A percentile compares a stretch with the other conserved stretches of the same genome.
phyloP scores from a whole-genome alignment of 441 rosid species.

The Populus trichocarpa region DNA sequence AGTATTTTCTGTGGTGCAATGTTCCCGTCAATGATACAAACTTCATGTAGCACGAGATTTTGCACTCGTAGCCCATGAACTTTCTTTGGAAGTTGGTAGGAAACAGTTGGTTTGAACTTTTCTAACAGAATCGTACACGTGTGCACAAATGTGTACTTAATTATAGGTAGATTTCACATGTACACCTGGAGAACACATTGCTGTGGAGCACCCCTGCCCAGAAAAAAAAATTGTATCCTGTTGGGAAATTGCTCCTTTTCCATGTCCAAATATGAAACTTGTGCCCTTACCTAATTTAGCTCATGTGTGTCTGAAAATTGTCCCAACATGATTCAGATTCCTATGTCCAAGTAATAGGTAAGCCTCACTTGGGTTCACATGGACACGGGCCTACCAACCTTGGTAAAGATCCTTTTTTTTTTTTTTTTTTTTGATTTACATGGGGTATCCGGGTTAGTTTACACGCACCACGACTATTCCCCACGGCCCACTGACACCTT shows the following conservation, averaged over 20 bases:
- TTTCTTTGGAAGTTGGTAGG: not conserved
- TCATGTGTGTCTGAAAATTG: not conserved
- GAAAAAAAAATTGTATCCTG: not conserved
- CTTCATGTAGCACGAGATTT: not conserved
- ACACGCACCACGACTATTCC: no score
- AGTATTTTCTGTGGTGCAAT: not conserved
- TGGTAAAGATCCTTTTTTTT: not conserved
- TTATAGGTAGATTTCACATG: not conserved
- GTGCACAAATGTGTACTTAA: no score
- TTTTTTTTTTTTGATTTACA: no score
- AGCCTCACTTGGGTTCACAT: not conserved
- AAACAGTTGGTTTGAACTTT: not conserved
- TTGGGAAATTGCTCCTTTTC: not conserved
- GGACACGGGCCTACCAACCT: not conserved
- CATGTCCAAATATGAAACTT: not conserved
- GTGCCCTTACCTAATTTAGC: not conserved
- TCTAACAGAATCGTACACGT: not conserved
- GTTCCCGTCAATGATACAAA: not conserved
- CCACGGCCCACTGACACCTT: no score
- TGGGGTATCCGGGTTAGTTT: no score
- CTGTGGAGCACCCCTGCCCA: not conserved
- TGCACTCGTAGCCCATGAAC: not conserved
- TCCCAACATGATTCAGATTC: not conserved
- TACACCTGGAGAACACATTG: not conserved
- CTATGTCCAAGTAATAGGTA: not conserved